These are phyloP conservation scores for Annulohypoxylon truncatum DNA, from an alignment of 2,329 filamentous ascomycete genomes.

Conservation along the genomic window DNA sequence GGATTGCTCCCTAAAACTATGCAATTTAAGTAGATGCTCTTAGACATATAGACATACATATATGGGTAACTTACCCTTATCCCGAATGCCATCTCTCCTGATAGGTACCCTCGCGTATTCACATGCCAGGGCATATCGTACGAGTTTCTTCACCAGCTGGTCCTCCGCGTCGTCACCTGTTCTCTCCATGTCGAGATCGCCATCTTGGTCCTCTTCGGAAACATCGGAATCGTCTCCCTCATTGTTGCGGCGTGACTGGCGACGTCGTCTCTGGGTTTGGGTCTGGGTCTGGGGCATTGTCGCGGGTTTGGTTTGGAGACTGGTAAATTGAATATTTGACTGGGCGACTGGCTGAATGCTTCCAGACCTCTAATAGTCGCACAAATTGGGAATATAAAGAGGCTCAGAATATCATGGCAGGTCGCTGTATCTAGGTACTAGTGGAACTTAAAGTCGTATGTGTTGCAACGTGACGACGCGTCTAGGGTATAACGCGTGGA, in stretches of 20 bases:
- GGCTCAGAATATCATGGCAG: neutral
- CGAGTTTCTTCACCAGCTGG: conserved; percentile 72
- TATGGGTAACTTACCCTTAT: conserved; percentile 63
- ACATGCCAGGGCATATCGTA: conserved; percentile 75
- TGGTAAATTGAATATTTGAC: neutral
- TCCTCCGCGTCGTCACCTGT: conserved; percentile 54
- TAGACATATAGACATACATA: neutral
- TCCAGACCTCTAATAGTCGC: neutral
- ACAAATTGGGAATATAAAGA: neutral
- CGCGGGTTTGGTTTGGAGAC: neutral
- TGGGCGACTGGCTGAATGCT: neutral
- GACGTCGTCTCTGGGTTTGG: conserved; percentile 46
- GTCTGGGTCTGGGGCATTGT: conserved; percentile 49
- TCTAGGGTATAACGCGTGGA: neutral
- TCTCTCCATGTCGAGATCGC: conserved; percentile 41
- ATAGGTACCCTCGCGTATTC: conserved; percentile 72
- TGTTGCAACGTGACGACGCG: neutral
- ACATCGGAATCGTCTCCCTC: conserved; percentile 53
- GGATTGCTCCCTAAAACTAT: conserved; percentile 77
- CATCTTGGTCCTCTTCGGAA: conserved; percentile 41
- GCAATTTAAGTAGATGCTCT: neutral
- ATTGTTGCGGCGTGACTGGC: conserved; percentile 42
- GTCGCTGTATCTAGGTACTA: too few relatives aligned
- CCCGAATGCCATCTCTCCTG: conserved; percentile 70
- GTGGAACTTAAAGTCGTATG: too few relatives aligned